Evolutionary conservation across 768 basidiomycete genomes (phyloP), one percentile per base, ranked within the genome.

Genomic region (Termitomyces sp.): DNA sequence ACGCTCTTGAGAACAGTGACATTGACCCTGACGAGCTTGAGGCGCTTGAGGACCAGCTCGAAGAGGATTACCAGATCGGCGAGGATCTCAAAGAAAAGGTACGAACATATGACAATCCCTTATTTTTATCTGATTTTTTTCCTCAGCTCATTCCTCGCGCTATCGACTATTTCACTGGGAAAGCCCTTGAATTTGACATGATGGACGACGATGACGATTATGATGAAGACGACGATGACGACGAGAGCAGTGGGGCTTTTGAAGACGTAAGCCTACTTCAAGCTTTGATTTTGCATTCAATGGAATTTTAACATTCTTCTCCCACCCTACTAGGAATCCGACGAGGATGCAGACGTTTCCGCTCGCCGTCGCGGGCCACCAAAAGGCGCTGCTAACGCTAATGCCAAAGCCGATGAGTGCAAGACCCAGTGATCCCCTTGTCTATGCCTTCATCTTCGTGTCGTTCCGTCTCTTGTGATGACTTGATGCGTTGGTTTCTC

Each of bases 31-130:
- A 93, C 0, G 90, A 92, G 22, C 80, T 96, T 0, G 90, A 92
- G 50, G 94, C 93, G 58, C 78, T 97, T 43, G 94, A 98, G 69
- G 90, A 88, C 69, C 90, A 90, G 68, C 81, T 99, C 50, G 96
- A 98, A 77, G 77, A 93, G 58, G 96, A 99, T 71, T 98, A 98
- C 69, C 95, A 98, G 76, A 88, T 99, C 63, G 95, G 96, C 43
- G 96, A 98, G 76, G 95, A 98, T 74, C 76, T 98, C 64, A 98
- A 98, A 74, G 96, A 98, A 70, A 91, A 94, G 79, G 91, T 90
- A 50, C 6, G 73, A 67, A n/a, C 45, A 37, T 58, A 24, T 30
- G 19, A 6, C 30, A 19, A 45, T 17, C 12, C n/a, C 9, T 21
- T 50, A n/a, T 10, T 28, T 14, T 32, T 26, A 21, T 21, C 48